phyloP scores from a whole-genome alignment of 2,329 filamentous ascomycete genomes.

The Cercospora sojina region DNA sequence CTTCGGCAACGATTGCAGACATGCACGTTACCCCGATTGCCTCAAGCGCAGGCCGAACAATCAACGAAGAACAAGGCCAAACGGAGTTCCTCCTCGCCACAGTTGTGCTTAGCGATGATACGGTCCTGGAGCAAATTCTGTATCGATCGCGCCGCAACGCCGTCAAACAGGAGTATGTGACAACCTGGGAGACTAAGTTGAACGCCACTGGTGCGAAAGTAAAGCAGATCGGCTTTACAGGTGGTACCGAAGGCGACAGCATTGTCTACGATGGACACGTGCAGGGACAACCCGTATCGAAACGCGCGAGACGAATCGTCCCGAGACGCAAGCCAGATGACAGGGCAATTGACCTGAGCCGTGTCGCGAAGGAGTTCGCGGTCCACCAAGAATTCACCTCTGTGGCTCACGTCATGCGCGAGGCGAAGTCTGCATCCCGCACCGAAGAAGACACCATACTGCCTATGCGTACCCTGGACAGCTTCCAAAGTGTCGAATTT shows the following conservation, averaged over 20 bases:
- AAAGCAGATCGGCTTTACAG: not conserved
- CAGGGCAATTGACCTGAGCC: not conserved
- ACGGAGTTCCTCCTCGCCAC: not conserved
- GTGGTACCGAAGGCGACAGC: not conserved
- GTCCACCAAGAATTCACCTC: not conserved
- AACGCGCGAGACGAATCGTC: not conserved
- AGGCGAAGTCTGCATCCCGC: conserved; percentile 37
- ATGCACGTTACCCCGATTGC: not conserved
- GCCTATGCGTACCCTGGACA: conserved; percentile 18
- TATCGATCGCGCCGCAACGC: not conserved
- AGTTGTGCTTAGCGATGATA: not conserved
- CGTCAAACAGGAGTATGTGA: not conserved
- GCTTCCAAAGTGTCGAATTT: not conserved
- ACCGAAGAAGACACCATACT: not conserved
- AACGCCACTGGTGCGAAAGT: not conserved
- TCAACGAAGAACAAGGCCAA: not conserved
- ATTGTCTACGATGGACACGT: not conserved
- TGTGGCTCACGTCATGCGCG: not conserved
- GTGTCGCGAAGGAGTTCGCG: not conserved
- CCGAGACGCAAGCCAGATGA: not conserved
- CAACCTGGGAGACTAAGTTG: not conserved
- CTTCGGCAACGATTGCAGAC: not conserved
- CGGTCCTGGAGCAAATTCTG: not conserved
- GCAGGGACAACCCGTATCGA: not conserved
- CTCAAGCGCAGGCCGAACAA: not conserved